These are phyloP conservation scores for Emericellopsis terricola DNA, from an alignment of 495 filamentous ascomycete species.

Conservation along the genomic window DNA sequence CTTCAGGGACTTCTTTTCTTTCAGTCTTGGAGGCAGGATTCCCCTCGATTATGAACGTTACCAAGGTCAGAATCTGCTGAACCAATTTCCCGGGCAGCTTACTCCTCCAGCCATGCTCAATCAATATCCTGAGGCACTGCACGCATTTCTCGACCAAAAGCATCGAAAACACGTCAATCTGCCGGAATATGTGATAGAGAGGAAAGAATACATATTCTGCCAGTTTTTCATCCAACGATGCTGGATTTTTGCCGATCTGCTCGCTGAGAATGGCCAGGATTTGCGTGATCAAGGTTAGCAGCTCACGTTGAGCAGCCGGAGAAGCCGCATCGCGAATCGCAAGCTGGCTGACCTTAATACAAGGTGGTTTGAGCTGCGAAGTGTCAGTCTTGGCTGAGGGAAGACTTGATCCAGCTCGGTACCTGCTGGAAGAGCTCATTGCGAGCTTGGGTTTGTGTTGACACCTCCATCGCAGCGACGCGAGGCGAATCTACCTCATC, in stretches of 20 bases:
- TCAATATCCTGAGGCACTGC: constrained; percentile 49
- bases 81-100: constrained; percentile 48
- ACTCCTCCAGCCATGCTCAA: constrained; percentile 59
- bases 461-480: constrained; percentile 1
- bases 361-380: constrained; percentile 55
- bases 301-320: constrained; percentile 31
- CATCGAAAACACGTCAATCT: constrained; percentile 51
- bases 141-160: constrained; percentile 58
- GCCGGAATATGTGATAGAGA: constrained; percentile 68
- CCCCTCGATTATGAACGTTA: constrained; percentile 67
- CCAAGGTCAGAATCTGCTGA: constrained; percentile 69
- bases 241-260: constrained; percentile 28
- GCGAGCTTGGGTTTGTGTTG: constrained; percentile 3
- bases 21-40: constrained; percentile 36
- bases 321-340: constrained; percentile 41
- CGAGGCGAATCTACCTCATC: too few relatives aligned
- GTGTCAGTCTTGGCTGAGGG: constrained; percentile 2
- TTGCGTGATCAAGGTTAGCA: constrained; percentile 32
- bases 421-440: constrained; percentile 26
- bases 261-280: constrained; percentile 34
- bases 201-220: constrained; percentile 95
- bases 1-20: constrained; percentile 39
- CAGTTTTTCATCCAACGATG: constrained; percentile 55
- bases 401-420: constrained; percentile 3
- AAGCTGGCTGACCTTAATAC: constrained; percentile 59